Percentiles rank a stretch among this genome's conserved stretches.
phyloP scores from a whole-genome alignment of 495 filamentous ascomycete genomes.

The Lasiosphaeria hispida region DNA sequence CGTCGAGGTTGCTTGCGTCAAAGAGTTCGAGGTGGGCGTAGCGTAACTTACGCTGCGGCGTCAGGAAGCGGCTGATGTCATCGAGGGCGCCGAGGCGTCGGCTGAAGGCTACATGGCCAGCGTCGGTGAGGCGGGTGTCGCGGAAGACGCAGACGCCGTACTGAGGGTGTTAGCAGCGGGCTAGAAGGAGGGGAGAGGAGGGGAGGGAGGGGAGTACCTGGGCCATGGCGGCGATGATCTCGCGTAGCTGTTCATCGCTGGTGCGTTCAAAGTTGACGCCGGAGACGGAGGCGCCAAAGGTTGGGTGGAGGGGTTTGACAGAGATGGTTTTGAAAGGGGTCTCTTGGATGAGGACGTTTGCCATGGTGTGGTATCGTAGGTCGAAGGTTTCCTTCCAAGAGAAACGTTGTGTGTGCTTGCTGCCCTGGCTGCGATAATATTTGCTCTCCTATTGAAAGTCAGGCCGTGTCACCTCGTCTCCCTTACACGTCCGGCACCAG shows the following conservation, averaged over 20 bases:
- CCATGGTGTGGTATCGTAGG: neutral
- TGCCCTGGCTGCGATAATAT: too few species aligned
- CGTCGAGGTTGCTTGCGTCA: constrained; percentile 57
- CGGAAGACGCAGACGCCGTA: constrained; percentile 59
- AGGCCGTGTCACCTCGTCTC: too few species aligned
- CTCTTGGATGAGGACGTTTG: constrained; percentile 23
- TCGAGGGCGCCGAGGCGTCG: constrained; percentile 52
- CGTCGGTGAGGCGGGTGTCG: constrained; percentile 50
- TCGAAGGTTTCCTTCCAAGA: too few species aligned
- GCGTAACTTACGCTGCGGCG: constrained; percentile 44
- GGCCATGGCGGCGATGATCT: constrained; percentile 48
- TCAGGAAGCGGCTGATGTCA: constrained; percentile 54
- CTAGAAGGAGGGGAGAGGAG: neutral
- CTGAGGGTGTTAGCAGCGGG: constrained; percentile 27
- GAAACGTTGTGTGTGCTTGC: too few species aligned
- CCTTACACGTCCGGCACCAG: too few species aligned
- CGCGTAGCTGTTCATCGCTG: constrained; percentile 44
- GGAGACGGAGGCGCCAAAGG: constrained; percentile 53
- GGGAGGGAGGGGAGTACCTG: constrained; percentile 36
- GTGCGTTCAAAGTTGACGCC: constrained; percentile 51
- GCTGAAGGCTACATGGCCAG: constrained; percentile 54
- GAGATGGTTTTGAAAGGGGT: constrained; percentile 35
- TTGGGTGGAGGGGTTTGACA: constrained; percentile 50
- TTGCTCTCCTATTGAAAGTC: too few species aligned
- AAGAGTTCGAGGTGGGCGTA: constrained; percentile 53